Percentiles rank a stretch among this genome's conserved stretches.
These are phyloP conservation scores for Picochlorum costavermella DNA, from an alignment of 139 green algal genomes.

Conservation along the genomic window DNA sequence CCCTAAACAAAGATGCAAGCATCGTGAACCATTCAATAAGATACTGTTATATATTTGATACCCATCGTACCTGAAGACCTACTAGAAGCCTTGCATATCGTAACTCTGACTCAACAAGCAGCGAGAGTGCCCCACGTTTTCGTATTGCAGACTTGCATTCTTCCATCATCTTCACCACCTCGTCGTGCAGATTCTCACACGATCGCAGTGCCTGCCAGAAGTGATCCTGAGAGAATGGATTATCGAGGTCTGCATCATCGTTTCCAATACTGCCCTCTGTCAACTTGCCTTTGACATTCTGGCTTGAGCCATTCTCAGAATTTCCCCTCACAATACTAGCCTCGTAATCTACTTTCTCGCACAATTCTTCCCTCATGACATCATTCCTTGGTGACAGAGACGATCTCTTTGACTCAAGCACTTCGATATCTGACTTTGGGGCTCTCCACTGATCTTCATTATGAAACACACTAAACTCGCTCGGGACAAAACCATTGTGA, in stretches of 20 bases:
- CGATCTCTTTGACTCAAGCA: neutral
- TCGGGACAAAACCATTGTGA: slow-evolving; percentile 32
- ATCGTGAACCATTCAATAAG: neutral
- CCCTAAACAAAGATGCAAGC: slow-evolving; percentile 8
- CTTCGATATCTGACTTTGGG: neutral
- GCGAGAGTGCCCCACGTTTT: slow-evolving; percentile 35
- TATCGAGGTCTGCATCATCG: neutral
- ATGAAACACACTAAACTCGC: slow-evolving; percentile 23
- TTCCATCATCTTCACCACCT: slow-evolving; percentile 42
- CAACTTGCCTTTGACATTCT: neutral
- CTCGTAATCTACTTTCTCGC: too few relatives aligned
- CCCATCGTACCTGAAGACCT: slow-evolving; percentile 25
- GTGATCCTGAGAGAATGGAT: slow-evolving; percentile 31
- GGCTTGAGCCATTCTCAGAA: too few relatives aligned
- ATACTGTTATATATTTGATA: neutral
- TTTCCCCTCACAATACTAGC: too few relatives aligned
- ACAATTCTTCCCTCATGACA: too few relatives aligned
- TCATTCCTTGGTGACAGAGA: neutral
- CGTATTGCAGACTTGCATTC: slow-evolving; percentile 42
- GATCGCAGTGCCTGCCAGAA: slow-evolving; percentile 43
- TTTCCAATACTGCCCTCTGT: neutral
- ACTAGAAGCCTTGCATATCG: slow-evolving; percentile 52
- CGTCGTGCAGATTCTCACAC: slow-evolving; percentile 24
- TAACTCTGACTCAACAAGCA: slow-evolving; percentile 56
- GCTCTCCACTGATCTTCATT: slow-evolving; percentile 30